Base-by-base conservation (phyloP, 2,329 filamentous ascomycete genomes). In the Balansia obtecta region DNA sequence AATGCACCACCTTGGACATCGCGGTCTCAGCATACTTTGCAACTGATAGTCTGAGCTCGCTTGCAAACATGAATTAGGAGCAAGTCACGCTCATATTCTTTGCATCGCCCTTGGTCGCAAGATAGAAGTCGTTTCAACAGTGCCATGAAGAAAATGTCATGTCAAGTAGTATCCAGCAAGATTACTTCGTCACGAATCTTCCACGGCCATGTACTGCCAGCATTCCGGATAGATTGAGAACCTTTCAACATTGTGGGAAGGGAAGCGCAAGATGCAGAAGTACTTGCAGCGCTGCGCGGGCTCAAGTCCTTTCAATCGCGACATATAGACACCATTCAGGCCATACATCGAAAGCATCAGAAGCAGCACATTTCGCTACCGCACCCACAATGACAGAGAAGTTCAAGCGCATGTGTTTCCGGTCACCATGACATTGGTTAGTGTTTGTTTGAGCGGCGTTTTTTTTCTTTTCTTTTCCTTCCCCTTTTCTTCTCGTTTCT, bases 291-390 rank as follows among this genome's bases (percentile, higher is more conserved):
- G 30, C 12, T 9, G 9, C 47, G 33, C 18, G 33, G 10, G n/a
- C 4, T 15, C 38, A 30, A 37, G 20, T n/a, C 20, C 39, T 16
- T 48, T 41, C 13, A 37, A 44, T 30, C 16, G 40, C 15, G 27
- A 44, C 30, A 44, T 18, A 22, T 15, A 39, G 20, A 27, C 33
- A 45, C 32, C 8, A 38, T 39, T 18, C 16, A n/a, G 41, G 20
- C 22, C 37, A 41, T 32, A 39, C 48, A 41, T 49, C 48, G 15
- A 39, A 13, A 49, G 41, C 18, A 45, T 43, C 48, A 49, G 38
- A 12, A 38, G 20, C 30, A 38, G 20, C 30, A 34, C 30, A n/a
- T 37, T 39, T 20, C 12, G 38, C 18, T 20, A 13, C 20, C 20
- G 38, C 16, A 20, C 11, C 41, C 20, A 30, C 42, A 8, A 37